These are phyloP conservation scores for Furcasterigmium furcatum DNA, from an alignment of 2,329 filamentous ascomycete species.

Conservation along the genomic window DNA sequence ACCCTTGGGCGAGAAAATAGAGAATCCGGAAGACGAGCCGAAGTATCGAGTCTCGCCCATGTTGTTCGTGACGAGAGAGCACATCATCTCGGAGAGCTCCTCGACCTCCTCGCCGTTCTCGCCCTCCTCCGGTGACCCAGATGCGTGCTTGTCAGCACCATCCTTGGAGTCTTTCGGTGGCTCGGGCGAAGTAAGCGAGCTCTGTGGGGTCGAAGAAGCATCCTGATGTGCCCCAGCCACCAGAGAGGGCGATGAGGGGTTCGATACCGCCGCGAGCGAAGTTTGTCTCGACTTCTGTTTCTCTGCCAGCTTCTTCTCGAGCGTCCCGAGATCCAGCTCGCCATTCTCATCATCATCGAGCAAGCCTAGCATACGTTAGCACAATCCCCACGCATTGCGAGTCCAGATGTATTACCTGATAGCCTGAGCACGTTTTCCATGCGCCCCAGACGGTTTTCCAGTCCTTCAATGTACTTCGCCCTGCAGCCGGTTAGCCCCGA, in stretches of 20 bases:
- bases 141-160: neutral
- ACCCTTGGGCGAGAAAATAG: conserved; percentile 96
- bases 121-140: conserved; percentile 22
- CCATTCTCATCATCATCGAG: conserved; percentile 82
- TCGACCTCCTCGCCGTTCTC: conserved; percentile 71
- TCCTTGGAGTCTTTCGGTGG: conserved; percentile 32
- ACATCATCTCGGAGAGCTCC: conserved; percentile 96
- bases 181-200: conserved; percentile 52
- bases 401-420: conserved; percentile 51
- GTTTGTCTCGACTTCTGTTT: conserved; percentile 50
- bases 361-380: conserved; percentile 48
- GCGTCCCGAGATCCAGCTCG: conserved; percentile 79
- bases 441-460: conserved; percentile 90
- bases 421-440: conserved; percentile 91
- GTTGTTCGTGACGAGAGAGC: conserved; percentile 92
- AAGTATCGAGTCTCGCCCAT: conserved; percentile 95
- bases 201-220: conserved; percentile 45
- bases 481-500: conserved; percentile 36
- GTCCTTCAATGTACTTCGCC: conserved; percentile 95
- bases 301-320: conserved; percentile 73
- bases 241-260: conserved; percentile 49
- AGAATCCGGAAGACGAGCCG: conserved; percentile 95
- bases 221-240: conserved; percentile 39
- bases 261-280: conserved; percentile 43
- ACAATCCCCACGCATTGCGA: neutral